Percentiles rank a stretch among this genome's conserved stretches.
These are phyloP conservation scores for Eurotiales sp. DNA, from an alignment of 2,329 filamentous ascomycete species.

Conservation along the genomic window DNA sequence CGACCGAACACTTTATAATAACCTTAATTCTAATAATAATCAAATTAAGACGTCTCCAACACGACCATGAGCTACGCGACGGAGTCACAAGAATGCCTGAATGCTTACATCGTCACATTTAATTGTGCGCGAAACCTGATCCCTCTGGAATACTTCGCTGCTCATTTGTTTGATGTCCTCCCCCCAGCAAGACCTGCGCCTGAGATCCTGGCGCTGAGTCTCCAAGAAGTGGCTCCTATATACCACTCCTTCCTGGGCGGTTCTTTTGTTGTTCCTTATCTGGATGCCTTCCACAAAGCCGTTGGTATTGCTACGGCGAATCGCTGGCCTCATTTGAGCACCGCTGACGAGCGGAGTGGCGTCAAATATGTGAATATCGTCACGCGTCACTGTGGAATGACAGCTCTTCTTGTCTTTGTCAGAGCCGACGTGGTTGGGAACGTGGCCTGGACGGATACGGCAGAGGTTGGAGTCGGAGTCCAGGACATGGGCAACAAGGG, in stretches of 20 bases:
- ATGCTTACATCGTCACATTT: constrained; percentile 78
- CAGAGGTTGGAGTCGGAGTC: constrained; percentile 77
- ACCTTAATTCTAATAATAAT: neutral
- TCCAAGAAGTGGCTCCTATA: constrained; percentile 88
- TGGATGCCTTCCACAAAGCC: constrained; percentile 66
- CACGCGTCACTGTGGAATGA: constrained; percentile 79
- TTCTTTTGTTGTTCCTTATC: constrained; percentile 72
- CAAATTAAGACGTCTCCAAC: neutral
- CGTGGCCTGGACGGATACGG: constrained; percentile 67
- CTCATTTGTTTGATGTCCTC: constrained; percentile 64
- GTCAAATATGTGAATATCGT: constrained; percentile 66
- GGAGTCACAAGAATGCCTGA: constrained; percentile 42
- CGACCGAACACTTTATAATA: too few relatives aligned
- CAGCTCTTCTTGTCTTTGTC: constrained; percentile 80
- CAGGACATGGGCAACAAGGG: constrained; percentile 95
- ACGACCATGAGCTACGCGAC: neutral
- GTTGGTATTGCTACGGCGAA: constrained; percentile 64
- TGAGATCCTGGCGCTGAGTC: constrained; percentile 62
- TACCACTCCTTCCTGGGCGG: constrained; percentile 81
- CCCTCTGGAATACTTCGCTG: constrained; percentile 65
- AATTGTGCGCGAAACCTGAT: constrained; percentile 77
- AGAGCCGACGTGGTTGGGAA: constrained; percentile 55
- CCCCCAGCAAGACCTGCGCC: constrained; percentile 51
- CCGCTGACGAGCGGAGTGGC: constrained; percentile 16
- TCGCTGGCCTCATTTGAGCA: constrained; percentile 22